These are phyloP conservation scores for Colletotrichum ledebouriae DNA, from an alignment of 2,329 filamentous ascomycete species.

Conservation along the genomic window DNA sequence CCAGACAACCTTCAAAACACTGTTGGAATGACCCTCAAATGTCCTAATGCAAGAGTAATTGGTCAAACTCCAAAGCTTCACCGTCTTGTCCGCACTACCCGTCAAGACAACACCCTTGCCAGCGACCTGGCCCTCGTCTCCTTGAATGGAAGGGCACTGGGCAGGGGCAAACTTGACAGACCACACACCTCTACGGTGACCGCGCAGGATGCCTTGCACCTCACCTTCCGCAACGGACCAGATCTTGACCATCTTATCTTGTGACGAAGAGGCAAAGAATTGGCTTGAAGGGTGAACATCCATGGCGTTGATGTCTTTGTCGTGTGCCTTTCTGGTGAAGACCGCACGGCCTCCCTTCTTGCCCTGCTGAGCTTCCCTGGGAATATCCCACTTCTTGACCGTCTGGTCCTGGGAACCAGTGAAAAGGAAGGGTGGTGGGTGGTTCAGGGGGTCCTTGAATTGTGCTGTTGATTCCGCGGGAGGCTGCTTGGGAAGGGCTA, in stretches of 20 bases:
- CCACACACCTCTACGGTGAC: constrained; percentile 96
- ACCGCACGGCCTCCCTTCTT: constrained; percentile 73
- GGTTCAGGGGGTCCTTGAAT: constrained; percentile 78
- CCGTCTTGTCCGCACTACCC: constrained; percentile 94
- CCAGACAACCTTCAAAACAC: constrained; percentile 94
- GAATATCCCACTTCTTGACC: constrained; percentile 92
- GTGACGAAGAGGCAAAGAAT: constrained; percentile 95
- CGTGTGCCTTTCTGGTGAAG: constrained; percentile 95
- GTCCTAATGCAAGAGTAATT: constrained; percentile 95
- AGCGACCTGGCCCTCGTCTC: constrained; percentile 78
- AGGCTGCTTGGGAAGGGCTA: constrained; percentile 80
- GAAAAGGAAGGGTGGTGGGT: constrained; percentile 87
- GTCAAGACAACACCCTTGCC: constrained; percentile 88
- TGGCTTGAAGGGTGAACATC: constrained; percentile 80
- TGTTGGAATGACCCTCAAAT: constrained; percentile 96
- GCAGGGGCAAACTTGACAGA: constrained; percentile 90
- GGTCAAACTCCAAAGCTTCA: constrained; percentile 93
- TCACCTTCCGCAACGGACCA: constrained; percentile 94
- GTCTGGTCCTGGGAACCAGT: constrained; percentile 97
- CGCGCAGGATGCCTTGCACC: constrained; percentile 89
- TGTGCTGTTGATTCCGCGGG: constrained; percentile 79
- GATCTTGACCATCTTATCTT: constrained; percentile 97
- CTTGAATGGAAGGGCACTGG: constrained; percentile 79
- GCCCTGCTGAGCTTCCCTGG: constrained; percentile 62
- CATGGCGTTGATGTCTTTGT: constrained; percentile 98